These are phyloP conservation scores for Steccherinum ochraceum DNA, from an alignment of 768 basidiomycete species.

Conservation along the genomic window DNA sequence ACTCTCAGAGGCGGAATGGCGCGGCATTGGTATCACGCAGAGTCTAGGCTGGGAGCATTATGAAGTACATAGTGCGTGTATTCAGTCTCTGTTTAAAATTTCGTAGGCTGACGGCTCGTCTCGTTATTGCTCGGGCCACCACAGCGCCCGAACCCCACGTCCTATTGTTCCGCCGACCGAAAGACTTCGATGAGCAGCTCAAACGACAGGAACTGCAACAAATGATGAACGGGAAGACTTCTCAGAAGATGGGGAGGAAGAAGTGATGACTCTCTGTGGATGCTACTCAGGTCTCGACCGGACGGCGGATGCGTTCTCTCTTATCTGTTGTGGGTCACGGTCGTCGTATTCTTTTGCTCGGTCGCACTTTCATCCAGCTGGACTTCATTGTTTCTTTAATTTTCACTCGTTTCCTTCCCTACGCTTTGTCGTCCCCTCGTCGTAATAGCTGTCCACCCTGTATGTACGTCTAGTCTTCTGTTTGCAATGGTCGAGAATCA, in stretches of 20 bases:
- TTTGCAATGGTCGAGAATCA: too few species aligned
- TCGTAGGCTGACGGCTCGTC: background rate
- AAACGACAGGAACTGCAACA: slow-evolving; percentile 15
- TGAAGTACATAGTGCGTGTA: slow-evolving; percentile 79
- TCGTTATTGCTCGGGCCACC: background rate
- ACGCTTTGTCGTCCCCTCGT: too few species aligned
- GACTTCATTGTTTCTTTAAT: too few species aligned
- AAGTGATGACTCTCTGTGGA: too few species aligned
- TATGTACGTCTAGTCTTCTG: too few species aligned
- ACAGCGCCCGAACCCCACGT: slow-evolving; percentile 91
- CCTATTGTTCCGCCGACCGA: slow-evolving; percentile 81
- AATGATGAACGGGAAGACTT: slow-evolving; percentile 17
- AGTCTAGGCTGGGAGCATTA: slow-evolving; percentile 97
- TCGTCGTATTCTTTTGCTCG: background rate
- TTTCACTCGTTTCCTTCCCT: too few species aligned
- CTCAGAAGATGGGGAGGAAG: slow-evolving; percentile 34
- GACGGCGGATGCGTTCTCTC: background rate
- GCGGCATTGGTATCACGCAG: slow-evolving; percentile 93
- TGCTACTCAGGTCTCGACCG: background rate
- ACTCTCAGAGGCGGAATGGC: slow-evolving; percentile 86
- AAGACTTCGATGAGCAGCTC: slow-evolving; percentile 44
- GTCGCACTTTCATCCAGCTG: too few species aligned
- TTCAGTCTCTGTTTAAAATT: too few species aligned
- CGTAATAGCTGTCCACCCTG: too few species aligned
- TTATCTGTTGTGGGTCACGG: too few species aligned